A percentile compares a stretch with the other conserved stretches of the same genome.
Conservation (phyloP, 2,329 filamentous ascomycete genomes). For the Botrytis porri region DNA sequence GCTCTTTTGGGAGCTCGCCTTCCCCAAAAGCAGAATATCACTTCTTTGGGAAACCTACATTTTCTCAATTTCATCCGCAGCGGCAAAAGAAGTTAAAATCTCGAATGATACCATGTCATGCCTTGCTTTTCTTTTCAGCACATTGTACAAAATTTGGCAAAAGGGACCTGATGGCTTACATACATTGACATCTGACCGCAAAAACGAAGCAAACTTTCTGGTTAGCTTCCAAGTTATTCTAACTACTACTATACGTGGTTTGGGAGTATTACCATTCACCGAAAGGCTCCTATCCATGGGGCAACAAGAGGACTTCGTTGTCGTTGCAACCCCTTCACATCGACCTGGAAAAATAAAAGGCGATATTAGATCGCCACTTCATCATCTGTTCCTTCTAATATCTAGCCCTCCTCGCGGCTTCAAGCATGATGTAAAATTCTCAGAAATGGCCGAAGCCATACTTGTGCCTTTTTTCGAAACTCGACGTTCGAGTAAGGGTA, state of each 20-base stretch:
- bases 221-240: constrained; percentile 52
- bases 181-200: constrained; percentile 22
- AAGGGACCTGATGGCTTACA: constrained; percentile 42
- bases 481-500: constrained; percentile 38
- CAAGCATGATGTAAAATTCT: constrained; percentile 30
- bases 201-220: constrained; percentile 48
- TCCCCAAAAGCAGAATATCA: constrained; percentile 53
- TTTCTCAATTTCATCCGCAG: constrained; percentile 61
- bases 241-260: constrained; percentile 47
- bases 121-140: constrained; percentile 66
- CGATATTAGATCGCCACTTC: constrained; percentile 56
- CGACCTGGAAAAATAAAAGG: constrained; percentile 50
- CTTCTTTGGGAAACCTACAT: constrained; percentile 62
- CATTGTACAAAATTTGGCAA: constrained; percentile 69
- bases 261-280: constrained; percentile 61
- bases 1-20: constrained; percentile 60
- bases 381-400: constrained; percentile 64
- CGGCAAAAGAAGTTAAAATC: constrained; percentile 84
- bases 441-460: constrained; percentile 44
- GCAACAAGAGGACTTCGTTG: constrained; percentile 56
- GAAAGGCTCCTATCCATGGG: constrained; percentile 56
- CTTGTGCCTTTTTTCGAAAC: constrained; percentile 57
- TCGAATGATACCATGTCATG: constrained; percentile 80
- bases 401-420: constrained; percentile 27
- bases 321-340: constrained; percentile 62